Evolutionary conservation across 306 rosid genomes (phyloP), one percentile per base, ranked within the genome.

Genomic region (Cucurbita ficifolia): DNA sequence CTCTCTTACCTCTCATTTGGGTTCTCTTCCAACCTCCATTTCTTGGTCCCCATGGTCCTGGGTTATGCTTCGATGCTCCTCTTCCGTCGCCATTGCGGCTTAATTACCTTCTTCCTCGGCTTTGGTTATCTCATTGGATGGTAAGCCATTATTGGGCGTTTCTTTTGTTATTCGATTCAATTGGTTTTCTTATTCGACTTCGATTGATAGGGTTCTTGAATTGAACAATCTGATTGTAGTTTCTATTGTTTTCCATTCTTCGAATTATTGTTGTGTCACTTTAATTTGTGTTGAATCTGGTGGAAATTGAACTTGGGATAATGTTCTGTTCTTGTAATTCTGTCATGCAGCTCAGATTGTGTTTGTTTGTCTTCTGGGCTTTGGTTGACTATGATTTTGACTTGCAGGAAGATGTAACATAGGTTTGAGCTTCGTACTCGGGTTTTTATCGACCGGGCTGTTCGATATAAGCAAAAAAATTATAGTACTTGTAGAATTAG

Each of bases 51-150:
- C 1, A 95, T 95, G 96, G 21, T 82, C 0, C 76, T 95, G 21
- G 97, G 96, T 4, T 95, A 95, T 58, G 87, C 89, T 69, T 86
- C 99, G 64, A 95, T 95, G 99, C 61, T 85, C 21, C 79, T 91
- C 39, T 78, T 48, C 62, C 97, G 91, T 16, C 82, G 79, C 17
- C 85, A 79, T 35, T 95, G 97, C 53, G 99, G 99, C 43, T 53
- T 94, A 59, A 17, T 89, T 59, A 89, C 99, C 6, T 94, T 89
- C 84, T 76, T 89, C 55, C 18, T 85, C 69, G 92, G 96, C 57
- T 91, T 94, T 77, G 96, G 92, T 5, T 94, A 94, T 79, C 96
- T 94, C 80, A 81, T 94, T 77, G 97, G 86, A 54, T 94, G 99
- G 95, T 84, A 83, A 6, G 40, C 5, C 18, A n/a, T 29, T 29